These are phyloP conservation scores for Setomelanomma holmii DNA, from an alignment of 2,329 filamentous ascomycete species.

Conservation along the genomic window DNA sequence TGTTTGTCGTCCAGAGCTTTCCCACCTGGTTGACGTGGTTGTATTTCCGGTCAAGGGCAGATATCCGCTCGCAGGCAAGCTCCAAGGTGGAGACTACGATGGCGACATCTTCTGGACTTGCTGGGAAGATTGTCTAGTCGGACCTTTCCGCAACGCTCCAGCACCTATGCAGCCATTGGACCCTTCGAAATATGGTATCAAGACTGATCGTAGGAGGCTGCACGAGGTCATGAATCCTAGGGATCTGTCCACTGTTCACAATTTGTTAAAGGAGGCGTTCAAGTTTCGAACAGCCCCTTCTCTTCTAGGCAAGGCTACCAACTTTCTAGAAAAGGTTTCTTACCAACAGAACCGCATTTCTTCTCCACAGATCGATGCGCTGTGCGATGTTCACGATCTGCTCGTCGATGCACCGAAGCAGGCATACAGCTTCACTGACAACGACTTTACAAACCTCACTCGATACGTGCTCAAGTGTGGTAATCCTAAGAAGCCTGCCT, in stretches of 20 bases:
- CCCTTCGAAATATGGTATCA: constrained; percentile 58
- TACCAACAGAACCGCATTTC: constrained; percentile 56
- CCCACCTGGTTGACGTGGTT: constrained; percentile 77
- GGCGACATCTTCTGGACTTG: constrained; percentile 80
- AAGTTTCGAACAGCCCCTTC: constrained; percentile 64
- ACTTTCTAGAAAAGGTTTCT: constrained; percentile 67
- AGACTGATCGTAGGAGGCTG: constrained; percentile 58
- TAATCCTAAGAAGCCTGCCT: constrained; percentile 58
- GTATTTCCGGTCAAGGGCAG: constrained; percentile 74
- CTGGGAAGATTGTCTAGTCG: constrained; percentile 72
- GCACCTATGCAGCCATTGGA: constrained; percentile 57
- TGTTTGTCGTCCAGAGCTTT: constrained; percentile 64
- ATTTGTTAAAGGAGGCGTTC: constrained; percentile 63
- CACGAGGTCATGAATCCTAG: constrained; percentile 49
- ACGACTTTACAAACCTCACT: constrained; percentile 59
- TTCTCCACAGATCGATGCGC: constrained; percentile 22
- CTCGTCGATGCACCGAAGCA: constrained; percentile 57
- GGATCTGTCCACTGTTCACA: constrained; percentile 40
- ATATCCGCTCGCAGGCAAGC: constrained; percentile 69
- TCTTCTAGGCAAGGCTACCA: constrained; percentile 70
- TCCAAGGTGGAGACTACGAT: constrained; percentile 83
- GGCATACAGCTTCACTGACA: constrained; percentile 57
- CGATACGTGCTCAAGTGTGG: constrained; percentile 59
- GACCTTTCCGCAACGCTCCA: constrained; percentile 69
- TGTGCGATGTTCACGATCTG: constrained; percentile 54